Evolutionary conservation across 176 grass and related monocot genomes (phyloP).

Genomic region (Puya raimondii): DNA sequence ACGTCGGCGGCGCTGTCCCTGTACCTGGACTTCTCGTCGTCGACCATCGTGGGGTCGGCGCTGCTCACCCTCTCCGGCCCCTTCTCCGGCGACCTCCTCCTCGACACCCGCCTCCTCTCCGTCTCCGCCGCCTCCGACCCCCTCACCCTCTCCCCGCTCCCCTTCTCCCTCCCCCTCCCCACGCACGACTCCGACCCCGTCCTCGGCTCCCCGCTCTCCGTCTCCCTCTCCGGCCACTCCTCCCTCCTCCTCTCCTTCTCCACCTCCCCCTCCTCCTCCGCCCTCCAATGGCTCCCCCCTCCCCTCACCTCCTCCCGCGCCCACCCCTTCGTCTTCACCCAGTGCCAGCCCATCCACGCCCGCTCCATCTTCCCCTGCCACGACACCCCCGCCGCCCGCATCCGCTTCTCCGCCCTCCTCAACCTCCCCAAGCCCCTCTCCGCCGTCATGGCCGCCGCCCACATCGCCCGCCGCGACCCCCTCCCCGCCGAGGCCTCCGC

Average conservation of each 20-base stretch:
- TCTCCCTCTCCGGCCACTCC: conserved; percentile 37
- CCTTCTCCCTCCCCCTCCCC: conserved; percentile 35
- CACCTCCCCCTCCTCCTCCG: conserved; percentile 44
- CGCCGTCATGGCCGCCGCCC: conserved; percentile 71
- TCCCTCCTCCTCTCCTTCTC: conserved; percentile 42
- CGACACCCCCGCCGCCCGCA: conserved; percentile 19
- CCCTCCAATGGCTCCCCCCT: conserved; percentile 59
- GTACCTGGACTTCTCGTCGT: conserved; percentile 78
- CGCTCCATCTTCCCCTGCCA: conserved; percentile 82
- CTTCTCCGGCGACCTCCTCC: conserved; percentile 51
- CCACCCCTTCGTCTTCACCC: conserved; percentile 73
- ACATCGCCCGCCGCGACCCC: conserved; percentile 47
- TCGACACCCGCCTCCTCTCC: conserved; percentile 50
- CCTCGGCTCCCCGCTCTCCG: conserved; percentile 52
- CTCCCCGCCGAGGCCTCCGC: conserved; percentile 31
- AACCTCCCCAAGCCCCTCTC: conserved; percentile 64
- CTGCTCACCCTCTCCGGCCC: conserved; percentile 46
- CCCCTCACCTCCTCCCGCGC: conserved; percentile 33
- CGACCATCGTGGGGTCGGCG: conserved; percentile 48
- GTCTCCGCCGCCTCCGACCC: conserved; percentile 43
- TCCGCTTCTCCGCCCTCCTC: conserved; percentile 44
- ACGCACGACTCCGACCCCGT: conserved; percentile 28
- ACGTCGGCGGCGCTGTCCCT: conserved; percentile 47
- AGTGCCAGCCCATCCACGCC: conserved; percentile 90
- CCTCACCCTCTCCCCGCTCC: conserved; percentile 16